Evolutionary conservation across 169 alveolate genomes (phyloP).

Genomic region (Eimeria zaria): DNA sequence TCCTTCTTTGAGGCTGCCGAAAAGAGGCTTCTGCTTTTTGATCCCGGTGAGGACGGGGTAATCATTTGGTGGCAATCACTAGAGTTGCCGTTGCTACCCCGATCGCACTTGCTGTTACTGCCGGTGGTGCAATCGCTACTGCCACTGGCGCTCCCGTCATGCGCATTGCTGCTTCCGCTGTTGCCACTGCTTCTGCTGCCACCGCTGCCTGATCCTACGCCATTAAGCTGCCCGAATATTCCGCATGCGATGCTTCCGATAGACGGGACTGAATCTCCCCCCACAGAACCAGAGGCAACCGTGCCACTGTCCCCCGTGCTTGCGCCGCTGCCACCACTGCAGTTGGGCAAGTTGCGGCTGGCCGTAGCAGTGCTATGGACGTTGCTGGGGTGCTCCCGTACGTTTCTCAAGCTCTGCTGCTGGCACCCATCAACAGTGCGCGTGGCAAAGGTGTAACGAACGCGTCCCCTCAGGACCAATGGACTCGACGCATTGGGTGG

Average conservation of each 20-base stretch:
- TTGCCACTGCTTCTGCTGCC: not conserved
- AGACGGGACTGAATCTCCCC: not conserved
- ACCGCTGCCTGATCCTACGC: not conserved
- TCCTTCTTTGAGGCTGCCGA: not conserved
- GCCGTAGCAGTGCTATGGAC: not conserved
- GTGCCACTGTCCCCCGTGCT: not conserved
- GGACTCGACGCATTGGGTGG: not conserved
- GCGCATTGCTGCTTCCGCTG: not conserved
- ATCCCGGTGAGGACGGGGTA: not conserved
- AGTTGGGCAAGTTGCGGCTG: not conserved
- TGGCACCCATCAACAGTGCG: slow-evolving; percentile 2
- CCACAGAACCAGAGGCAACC: not conserved
- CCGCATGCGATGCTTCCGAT: not conserved
- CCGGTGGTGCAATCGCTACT: not conserved
- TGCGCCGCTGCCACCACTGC: not conserved
- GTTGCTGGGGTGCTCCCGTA: not conserved
- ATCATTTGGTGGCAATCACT: not conserved
- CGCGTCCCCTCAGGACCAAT: slow-evolving; percentile 34
- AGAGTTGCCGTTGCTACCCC: not conserved
- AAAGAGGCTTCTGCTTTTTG: not conserved
- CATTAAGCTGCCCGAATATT: not conserved
- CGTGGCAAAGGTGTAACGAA: slow-evolving; percentile 45
- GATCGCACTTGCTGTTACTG: not conserved
- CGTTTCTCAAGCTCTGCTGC: not conserved
- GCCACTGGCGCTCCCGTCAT: not conserved